Conservation (phyloP, 2,329 filamentous ascomycete species). For the Diaporthe eres region DNA sequence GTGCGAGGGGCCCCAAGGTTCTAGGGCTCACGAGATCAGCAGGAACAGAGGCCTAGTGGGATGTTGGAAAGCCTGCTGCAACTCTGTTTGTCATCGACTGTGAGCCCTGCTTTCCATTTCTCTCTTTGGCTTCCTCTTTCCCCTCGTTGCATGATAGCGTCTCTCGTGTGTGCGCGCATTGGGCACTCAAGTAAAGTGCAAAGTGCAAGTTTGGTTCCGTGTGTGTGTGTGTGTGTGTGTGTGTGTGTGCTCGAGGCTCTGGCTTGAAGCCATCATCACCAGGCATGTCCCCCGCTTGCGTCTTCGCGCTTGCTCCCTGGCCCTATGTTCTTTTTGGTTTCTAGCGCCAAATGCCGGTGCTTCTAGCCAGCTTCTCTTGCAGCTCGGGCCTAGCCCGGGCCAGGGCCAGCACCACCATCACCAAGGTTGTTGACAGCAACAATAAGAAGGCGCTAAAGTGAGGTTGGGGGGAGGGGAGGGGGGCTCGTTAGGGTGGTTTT, state of each 20-base stretch:
- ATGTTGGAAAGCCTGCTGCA: background rate
- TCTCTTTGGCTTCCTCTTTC: background rate
- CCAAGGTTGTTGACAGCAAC: background rate
- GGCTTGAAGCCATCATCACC: conserved; percentile 31
- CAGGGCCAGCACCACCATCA: background rate
- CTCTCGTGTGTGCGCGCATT: background rate
- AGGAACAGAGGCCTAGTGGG: conserved; percentile 5
- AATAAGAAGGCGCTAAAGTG: conserved; percentile 9
- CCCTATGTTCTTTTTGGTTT: background rate
- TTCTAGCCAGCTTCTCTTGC: conserved; percentile 36
- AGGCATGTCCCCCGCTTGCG: conserved; percentile 3
- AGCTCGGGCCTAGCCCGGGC: conserved; percentile 9
- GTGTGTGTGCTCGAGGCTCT: background rate
- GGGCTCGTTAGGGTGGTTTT: background rate
- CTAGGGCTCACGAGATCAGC: conserved; percentile 19
- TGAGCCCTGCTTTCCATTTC: background rate
- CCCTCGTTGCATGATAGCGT: conserved; percentile 14
- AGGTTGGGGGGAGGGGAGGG: background rate
- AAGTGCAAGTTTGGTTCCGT: background rate
- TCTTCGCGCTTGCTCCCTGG: background rate
- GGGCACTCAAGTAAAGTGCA: conserved; percentile 1
- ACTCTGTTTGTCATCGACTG: conserved; percentile 24
- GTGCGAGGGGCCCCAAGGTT: background rate
- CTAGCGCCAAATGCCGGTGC: conserved; percentile 31
- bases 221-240: too few relatives aligned